A percentile compares a stretch with the other conserved stretches of the same genome.
Evolutionary conservation across 768 basidiomycete species (phyloP).

Genomic region (Tricholoma sp.): DNA sequence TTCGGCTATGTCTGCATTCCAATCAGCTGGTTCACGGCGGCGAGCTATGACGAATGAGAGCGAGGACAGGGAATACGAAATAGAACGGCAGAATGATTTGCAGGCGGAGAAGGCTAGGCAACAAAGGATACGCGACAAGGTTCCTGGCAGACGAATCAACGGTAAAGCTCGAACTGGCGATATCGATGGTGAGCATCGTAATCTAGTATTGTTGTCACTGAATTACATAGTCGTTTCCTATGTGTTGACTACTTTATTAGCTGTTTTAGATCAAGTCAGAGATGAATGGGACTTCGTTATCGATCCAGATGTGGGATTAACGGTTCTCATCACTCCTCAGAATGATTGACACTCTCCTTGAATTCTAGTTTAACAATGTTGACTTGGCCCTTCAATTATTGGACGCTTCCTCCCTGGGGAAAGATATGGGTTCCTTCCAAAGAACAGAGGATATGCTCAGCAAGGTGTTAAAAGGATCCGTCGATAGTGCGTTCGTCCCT

Average conservation of each 20-base stretch:
- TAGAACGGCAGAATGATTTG: slow-evolving; percentile 53
- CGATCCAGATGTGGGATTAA: slow-evolving; percentile 62
- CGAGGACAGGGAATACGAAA: slow-evolving; percentile 50
- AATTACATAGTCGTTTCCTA: neutral
- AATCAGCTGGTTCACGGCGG: slow-evolving; percentile 54
- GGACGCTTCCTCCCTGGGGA: slow-evolving; percentile 67
- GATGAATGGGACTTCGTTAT: slow-evolving; percentile 89
- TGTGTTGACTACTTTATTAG: slow-evolving; percentile 31
- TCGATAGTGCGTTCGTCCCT: slow-evolving; percentile 61
- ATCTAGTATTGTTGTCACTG: neutral
- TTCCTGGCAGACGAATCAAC: slow-evolving; percentile 49
- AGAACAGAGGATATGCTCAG: slow-evolving; percentile 74
- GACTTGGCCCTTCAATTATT: slow-evolving; percentile 88
- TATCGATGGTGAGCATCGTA: slow-evolving; percentile 65
- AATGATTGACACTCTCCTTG: neutral
- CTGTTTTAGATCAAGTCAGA: slow-evolving; percentile 78
- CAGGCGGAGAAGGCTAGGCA: slow-evolving; percentile 64
- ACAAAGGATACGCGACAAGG: slow-evolving; percentile 62
- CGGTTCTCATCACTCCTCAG: neutral
- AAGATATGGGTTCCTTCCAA: slow-evolving; percentile 73
- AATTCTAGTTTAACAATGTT: slow-evolving; percentile 81
- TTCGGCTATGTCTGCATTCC: slow-evolving; percentile 65
- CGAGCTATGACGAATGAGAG: slow-evolving; percentile 48
- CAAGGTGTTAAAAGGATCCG: slow-evolving; percentile 77
- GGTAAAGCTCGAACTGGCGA: slow-evolving; percentile 66